These are phyloP conservation scores for Ogataea methylovora DNA, from an alignment of 805 yeast genomes.

Conservation along the genomic window DNA sequence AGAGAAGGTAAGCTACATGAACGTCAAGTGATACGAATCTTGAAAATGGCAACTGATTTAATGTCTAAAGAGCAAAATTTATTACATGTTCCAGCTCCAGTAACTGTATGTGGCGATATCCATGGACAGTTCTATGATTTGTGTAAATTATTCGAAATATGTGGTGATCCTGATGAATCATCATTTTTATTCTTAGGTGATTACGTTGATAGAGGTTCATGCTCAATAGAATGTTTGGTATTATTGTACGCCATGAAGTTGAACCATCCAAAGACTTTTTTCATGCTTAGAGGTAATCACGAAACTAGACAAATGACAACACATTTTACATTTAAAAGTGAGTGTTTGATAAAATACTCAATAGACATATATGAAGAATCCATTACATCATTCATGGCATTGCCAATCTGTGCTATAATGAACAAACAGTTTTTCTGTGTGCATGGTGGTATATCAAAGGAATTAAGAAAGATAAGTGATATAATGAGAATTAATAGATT, in stretches of 20 bases:
- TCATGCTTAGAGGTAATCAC: conserved; percentile 89
- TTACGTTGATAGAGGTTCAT: conserved; percentile 91
- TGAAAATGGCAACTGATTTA: conserved; percentile 55
- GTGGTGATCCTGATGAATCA: conserved; percentile 76
- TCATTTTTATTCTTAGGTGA: conserved; percentile 85
- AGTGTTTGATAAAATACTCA: conserved; percentile 81
- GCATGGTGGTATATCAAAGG: conserved; percentile 94
- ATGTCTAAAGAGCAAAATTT: conserved; percentile 72
- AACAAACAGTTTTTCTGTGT: conserved; percentile 92
- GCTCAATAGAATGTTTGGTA: conserved; percentile 74
- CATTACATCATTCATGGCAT: conserved; percentile 70
- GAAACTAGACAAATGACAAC: conserved; percentile 91
- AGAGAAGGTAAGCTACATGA: conserved; percentile 75
- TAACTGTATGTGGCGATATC: conserved; percentile 94
- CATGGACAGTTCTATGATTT: conserved; percentile 94
- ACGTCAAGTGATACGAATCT: conserved; percentile 61
- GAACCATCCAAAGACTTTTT: conserved; percentile 64
- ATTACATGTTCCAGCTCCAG: conserved; percentile 80
- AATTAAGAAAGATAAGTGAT: conserved; percentile 62
- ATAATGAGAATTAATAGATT: conserved; percentile 67
- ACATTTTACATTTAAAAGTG: conserved; percentile 87
- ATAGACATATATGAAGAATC: conserved; percentile 60
- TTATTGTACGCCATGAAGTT: conserved; percentile 75
- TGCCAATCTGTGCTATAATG: conserved; percentile 91
- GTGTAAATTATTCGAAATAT: conserved; percentile 85